Percentiles rank a stretch among this genome's conserved stretches.
Evolutionary conservation across 1,139 yeast species (phyloP).

Genomic region (Yamadazyma siamensis): DNA sequence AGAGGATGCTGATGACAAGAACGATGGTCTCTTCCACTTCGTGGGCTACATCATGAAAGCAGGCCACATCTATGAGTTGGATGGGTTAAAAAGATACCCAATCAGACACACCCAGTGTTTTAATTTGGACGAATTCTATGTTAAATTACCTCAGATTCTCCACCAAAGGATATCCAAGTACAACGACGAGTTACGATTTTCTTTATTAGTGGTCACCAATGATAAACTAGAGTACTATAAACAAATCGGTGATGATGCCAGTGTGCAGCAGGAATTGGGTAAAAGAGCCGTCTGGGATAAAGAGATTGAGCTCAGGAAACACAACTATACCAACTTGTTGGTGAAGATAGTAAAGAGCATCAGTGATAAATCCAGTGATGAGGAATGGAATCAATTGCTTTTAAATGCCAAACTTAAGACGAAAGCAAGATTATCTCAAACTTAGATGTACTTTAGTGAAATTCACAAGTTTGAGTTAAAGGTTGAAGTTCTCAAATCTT

Average conservation of each 20-base stretch:
- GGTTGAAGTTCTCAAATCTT: too few species aligned
- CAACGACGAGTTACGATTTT: conserved; percentile 54
- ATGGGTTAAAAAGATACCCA: conserved; percentile 61
- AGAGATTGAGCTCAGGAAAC: conserved; percentile 48
- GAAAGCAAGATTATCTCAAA: conserved; percentile 6
- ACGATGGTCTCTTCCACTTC: conserved; percentile 62
- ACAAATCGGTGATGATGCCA: conserved; percentile 34
- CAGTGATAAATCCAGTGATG: conserved; percentile 31
- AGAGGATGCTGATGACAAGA: conserved; percentile 32
- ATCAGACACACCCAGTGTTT: conserved; percentile 49
- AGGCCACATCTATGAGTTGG: conserved; percentile 59
- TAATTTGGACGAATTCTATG: conserved; percentile 39
- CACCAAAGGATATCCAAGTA: conserved; percentile 45
- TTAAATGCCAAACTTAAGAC: conserved; percentile 26
- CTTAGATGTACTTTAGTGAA: too few species aligned
- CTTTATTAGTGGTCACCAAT: conserved; percentile 54
- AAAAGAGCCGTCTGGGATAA: conserved; percentile 38
- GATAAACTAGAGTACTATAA: conserved; percentile 43
- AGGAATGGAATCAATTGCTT: conserved; percentile 44
- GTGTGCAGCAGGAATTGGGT: conserved; percentile 24
- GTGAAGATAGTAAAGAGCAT: conserved; percentile 44
- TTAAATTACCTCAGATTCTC: conserved; percentile 42
- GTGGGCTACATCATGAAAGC: conserved; percentile 50
- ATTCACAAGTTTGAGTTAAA: too few species aligned
- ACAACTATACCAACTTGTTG: conserved; percentile 54